Conservation (phyloP, 768 basidiomycete genomes). For the Cystobasidium onofrii region DNA sequence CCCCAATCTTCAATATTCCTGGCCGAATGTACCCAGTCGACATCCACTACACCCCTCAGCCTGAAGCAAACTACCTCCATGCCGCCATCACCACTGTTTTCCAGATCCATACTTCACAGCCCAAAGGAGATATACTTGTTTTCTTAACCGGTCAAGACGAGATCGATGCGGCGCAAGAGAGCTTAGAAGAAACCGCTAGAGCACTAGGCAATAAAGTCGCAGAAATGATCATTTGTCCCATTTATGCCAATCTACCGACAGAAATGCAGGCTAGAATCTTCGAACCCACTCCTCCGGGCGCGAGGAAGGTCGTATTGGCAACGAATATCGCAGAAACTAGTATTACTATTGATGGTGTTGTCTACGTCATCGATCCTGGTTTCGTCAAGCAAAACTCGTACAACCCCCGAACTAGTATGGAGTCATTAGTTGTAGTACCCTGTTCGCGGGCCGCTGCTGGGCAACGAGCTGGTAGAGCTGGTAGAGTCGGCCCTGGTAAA, state of each 20-base stretch:
- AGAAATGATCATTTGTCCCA: constrained; percentile 90
- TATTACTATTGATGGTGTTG: constrained; percentile 97
- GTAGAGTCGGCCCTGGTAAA: constrained; percentile 95
- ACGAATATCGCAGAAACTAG: constrained; percentile 99
- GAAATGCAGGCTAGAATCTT: constrained; percentile 99
- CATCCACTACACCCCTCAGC: constrained; percentile 97
- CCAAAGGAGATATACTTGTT: constrained; percentile 92
- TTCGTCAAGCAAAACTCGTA: constrained; percentile 99
- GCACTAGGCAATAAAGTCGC: constrained; percentile 91
- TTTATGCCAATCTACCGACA: constrained; percentile 96
- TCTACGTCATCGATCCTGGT: constrained; percentile 97
- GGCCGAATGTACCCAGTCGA: constrained; percentile 96
- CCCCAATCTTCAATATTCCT: constrained; percentile 92
- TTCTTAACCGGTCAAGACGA: constrained; percentile 99
- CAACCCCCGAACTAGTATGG: constrained; percentile 98
- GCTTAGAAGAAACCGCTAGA: constrained; percentile 85
- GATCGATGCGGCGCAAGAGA: constrained; percentile 95
- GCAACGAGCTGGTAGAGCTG: constrained; percentile 91
- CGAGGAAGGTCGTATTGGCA: constrained; percentile 92
- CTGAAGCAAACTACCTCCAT: constrained; percentile 97
- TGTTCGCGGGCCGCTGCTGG: constrained; percentile 96
- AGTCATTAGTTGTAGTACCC: constrained; percentile 87
- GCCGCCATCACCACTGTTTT: constrained; percentile 98
- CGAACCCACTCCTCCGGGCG: constrained; percentile 92
- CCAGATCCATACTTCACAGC: constrained; percentile 97